Evolutionary conservation across 257 asterid species (phyloP), one percentile per base, ranked within the genome.

Genomic region (Solanum pimpinellifolium): DNA sequence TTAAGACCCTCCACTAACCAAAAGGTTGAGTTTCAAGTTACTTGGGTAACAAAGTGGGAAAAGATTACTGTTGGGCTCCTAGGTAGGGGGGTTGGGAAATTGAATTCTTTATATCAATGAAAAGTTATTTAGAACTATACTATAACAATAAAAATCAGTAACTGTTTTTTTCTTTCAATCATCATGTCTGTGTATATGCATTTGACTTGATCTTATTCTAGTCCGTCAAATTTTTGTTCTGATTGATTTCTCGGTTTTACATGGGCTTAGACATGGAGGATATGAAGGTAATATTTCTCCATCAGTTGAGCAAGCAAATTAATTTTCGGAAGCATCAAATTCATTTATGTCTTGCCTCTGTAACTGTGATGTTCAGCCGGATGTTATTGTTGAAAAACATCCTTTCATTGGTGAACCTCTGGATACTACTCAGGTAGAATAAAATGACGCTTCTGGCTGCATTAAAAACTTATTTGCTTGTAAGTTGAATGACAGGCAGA

Each of bases 361-460:
- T 87, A 86, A 85, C 86, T 82, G 74, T 86, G 21, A 90, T 87
- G 88, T 68, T 78, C 88, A 88, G 82, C 81, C 88, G 27, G 85
- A 87, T 47, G 73, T 70, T 70, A 46, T 78, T 84, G 49, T 72
- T 14, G 92, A 87, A 78, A 89, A 89, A 87, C 56, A 29, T 78
- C 86, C 29, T 86, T 81, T 88, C 37, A 88, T 56, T 68, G 89
- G 83, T 41, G 80, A 87, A 60, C 66, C 78, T 81, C 73, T 44
- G 65, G 84, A 86, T 87, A 75, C 84, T 82, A 72, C 89, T 83
- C 86, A 37, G 27, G 65, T 37, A 70, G 88, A 88, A 39, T 85
- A 56, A 59, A 90, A 76, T 70, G 90, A 88, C 89, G 83, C 49
- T 88, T 84, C 87, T 85, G 89, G 47, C 90, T 90, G 87, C 87